Percentiles rank a stretch among this genome's conserved stretches.
Evolutionary conservation across 129 eudicot species (phyloP).

Genomic region (Centella asiatica): DNA sequence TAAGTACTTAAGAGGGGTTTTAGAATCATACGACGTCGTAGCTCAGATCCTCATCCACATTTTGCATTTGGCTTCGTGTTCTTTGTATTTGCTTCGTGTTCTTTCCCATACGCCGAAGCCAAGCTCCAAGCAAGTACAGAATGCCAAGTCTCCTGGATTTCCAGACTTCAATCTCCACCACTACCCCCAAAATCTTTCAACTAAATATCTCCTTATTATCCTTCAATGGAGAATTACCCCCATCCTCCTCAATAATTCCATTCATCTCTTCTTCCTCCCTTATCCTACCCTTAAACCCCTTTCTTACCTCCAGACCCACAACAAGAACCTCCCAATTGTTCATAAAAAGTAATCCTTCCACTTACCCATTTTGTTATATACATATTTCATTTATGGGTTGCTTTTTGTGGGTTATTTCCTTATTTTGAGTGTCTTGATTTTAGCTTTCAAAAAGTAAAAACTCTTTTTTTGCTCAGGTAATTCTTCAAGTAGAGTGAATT

Average conservation of each 20-base stretch:
- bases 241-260: slow-evolving; percentile 15
- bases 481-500: slow-evolving; percentile 24
- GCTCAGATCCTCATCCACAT: slow-evolving; percentile 4
- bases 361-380: neutral
- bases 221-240: slow-evolving; percentile 19
- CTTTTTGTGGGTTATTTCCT: neutral
- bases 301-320: slow-evolving; percentile 1
- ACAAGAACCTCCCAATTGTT: slow-evolving; percentile 2
- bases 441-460: neutral
- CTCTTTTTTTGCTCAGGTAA: slow-evolving; percentile 15
- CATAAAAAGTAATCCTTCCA: slow-evolving; percentile 21
- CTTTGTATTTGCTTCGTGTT: neutral
- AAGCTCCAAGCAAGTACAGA: slow-evolving; percentile 1
- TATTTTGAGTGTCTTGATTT: neutral
- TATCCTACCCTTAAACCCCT: slow-evolving; percentile 3
- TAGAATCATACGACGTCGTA: slow-evolving; percentile 9
- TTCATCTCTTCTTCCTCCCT: slow-evolving; percentile 12
- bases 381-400: neutral
- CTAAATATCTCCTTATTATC: slow-evolving; percentile 10
- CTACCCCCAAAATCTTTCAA: slow-evolving; percentile 11
- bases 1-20: slow-evolving; percentile 4
- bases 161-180: slow-evolving; percentile 14
- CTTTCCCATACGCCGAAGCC: too few relatives aligned
- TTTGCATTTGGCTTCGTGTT: too few relatives aligned
- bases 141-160: slow-evolving; percentile 13